These are phyloP conservation scores for Penicillium sp. DNA, from an alignment of 2,329 filamentous ascomycete genomes.

Conservation along the genomic window DNA sequence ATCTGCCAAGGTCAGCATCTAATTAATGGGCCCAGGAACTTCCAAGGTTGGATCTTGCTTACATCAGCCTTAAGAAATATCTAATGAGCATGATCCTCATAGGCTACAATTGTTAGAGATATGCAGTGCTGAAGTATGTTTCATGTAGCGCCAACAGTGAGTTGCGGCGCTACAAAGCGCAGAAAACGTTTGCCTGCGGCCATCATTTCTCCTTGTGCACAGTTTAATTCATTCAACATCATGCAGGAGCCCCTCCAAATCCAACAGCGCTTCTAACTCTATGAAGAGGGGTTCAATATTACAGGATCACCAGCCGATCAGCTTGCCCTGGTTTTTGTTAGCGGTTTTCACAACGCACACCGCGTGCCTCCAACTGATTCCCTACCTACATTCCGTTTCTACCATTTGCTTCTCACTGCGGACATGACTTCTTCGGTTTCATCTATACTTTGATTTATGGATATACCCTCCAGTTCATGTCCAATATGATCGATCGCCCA, in stretches of 20 bases:
- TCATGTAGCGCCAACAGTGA: not conserved
- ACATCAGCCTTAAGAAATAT: not conserved
- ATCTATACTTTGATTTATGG: not conserved
- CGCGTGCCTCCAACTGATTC: not conserved
- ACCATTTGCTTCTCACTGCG: not conserved
- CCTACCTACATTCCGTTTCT: not conserved
- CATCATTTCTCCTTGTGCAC: not conserved
- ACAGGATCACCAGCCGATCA: not conserved
- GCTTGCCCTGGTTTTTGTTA: not conserved
- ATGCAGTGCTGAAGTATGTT: not conserved
- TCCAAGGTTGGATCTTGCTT: not conserved
- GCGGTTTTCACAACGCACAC: not conserved
- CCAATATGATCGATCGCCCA: constrained; percentile 12
- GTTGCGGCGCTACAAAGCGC: not conserved
- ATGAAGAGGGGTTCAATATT: not conserved
- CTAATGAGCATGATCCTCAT: not conserved
- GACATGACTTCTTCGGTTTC: not conserved
- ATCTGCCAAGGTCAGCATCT: not conserved
- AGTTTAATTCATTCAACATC: not conserved
- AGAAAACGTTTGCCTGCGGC: not conserved
- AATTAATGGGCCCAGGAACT: not conserved
- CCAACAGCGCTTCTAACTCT: not conserved
- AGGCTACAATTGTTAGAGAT: not conserved
- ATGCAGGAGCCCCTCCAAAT: not conserved
- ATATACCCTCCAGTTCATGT: not conserved